Conservation (phyloP, 129 eudicot species). For the Arctium lappa region DNA sequence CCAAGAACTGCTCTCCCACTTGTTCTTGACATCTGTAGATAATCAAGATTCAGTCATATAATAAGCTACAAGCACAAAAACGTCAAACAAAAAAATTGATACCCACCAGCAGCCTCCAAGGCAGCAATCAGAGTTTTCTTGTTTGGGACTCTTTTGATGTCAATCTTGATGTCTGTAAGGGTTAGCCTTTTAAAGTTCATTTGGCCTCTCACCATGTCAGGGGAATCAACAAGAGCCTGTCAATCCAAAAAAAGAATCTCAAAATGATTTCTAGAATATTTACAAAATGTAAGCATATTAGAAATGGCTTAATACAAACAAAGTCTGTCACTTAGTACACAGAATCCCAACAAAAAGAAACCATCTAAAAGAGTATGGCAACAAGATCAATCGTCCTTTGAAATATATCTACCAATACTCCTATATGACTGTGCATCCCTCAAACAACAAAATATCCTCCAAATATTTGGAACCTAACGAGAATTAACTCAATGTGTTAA, state of each 20-base stretch:
- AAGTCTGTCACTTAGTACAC: not conserved
- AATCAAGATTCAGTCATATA: not conserved
- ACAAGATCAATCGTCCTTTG: not conserved
- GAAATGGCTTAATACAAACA: not conserved
- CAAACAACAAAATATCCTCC: not conserved
- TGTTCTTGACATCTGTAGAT: constrained; percentile 50
- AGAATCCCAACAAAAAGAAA: not conserved
- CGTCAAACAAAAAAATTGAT: not conserved
- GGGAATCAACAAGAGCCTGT: constrained; percentile 79
- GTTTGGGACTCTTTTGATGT: constrained; percentile 62
- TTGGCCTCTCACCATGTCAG: constrained; percentile 70
- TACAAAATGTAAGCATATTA: not conserved
- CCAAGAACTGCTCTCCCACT: constrained; percentile 65
- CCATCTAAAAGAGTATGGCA: not conserved
- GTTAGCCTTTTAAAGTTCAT: constrained; percentile 70
- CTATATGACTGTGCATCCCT: not conserved
- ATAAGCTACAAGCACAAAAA: not conserved
- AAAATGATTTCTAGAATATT: not conserved
- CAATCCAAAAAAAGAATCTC: not conserved
- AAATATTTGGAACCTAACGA: not conserved
- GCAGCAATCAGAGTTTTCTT: constrained; percentile 65
- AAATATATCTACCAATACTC: not conserved
- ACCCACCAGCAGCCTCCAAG: constrained; percentile 68
- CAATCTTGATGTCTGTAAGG: constrained; percentile 68
- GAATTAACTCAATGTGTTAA: not conserved